These are phyloP conservation scores for Hypoxylon sp. DNA, from an alignment of 2,329 filamentous ascomycete genomes.

Conservation along the genomic window DNA sequence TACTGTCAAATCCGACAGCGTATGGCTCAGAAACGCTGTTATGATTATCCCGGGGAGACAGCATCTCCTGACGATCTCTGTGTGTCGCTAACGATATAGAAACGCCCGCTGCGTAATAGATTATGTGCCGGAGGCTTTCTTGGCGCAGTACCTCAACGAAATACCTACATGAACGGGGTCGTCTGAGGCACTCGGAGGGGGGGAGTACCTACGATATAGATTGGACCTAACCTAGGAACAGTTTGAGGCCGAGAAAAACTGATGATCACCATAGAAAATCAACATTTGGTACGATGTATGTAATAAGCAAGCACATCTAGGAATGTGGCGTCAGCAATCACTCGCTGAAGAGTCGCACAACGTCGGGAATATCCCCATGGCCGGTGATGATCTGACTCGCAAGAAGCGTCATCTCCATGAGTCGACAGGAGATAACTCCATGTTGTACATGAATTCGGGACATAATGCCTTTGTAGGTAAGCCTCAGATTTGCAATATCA, in stretches of 20 bases:
- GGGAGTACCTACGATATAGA: not conserved
- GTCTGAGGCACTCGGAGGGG: not conserved
- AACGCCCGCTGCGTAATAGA: not conserved
- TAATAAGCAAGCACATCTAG: slow-evolving; percentile 22
- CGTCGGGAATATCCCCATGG: slow-evolving; percentile 28
- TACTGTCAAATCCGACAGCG: slow-evolving; percentile 1
- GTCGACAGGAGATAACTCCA: slow-evolving; percentile 5
- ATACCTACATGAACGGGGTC: not conserved
- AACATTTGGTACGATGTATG: slow-evolving; percentile 23
- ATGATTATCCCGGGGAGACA: not conserved
- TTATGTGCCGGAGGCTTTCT: not conserved
- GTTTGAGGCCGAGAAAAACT: slow-evolving; percentile 11
- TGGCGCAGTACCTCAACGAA: not conserved
- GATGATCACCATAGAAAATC: slow-evolving; percentile 20
- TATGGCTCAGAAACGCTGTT: not conserved
- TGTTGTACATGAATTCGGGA: slow-evolving; percentile 19
- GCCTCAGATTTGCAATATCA: slow-evolving; percentile 4
- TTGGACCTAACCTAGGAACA: not conserved
- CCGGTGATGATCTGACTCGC: slow-evolving; percentile 28
- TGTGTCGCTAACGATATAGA: not conserved
- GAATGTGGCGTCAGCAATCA: slow-evolving; percentile 39
- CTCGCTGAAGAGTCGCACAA: slow-evolving; percentile 33
- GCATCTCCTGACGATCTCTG: slow-evolving; percentile 15
- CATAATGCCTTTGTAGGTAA: slow-evolving; percentile 23
- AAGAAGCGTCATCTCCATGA: slow-evolving; percentile 4